Base-by-base conservation (phyloP, 768 basidiomycete genomes). In the Amanita molliuscula region DNA sequence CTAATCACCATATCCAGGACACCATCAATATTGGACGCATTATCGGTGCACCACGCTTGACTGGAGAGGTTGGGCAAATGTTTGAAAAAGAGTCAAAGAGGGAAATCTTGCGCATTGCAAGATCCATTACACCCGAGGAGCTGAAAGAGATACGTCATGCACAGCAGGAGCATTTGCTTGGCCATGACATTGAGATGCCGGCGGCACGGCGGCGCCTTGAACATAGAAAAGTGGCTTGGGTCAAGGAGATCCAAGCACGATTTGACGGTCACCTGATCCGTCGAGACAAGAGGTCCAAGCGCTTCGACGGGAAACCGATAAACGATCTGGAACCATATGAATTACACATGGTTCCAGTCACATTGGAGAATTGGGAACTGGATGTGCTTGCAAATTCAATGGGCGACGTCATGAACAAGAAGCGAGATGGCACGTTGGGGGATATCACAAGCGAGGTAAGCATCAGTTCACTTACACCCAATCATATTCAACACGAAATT, bases 131-230 rank as follows among this genome's bases (percentile, higher is more conserved):
- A 1, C 1, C 40, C 1, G 40, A 11, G 0, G 40, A 23, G 1
- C 8, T 8, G 3, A 18, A 23, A 2, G 20, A 41, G 0, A 41
- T 41, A 2, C 40, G 16, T 5, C 8, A 6, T 18, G 38, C 38
- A 1, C 16, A 40, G 1, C 16, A 40, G 16, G 4, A 40, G 10
- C 40, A 10, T 1, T 6, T 41, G 23, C 20, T 41, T 0, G 20
- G 18, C 0, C 7, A 9, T 6, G 3, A 41, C 0, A 10, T 41
- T 6, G 20, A 1, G 2, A 21, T 41, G 18, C 40, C 40, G 0
- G 9, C 1, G 0, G 7, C 18, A 2, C 9, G 3, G 0, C 3
- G 21, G 2, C 13, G 1, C 3, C 8, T 44, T 0, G 9, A n/a
- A 3, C 6, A 31, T 4, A 8, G 6, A 3, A 11, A 44, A n/a